Conservation (phyloP, 2,329 filamentous ascomycete genomes). For the Trichoderma sp. region DNA sequence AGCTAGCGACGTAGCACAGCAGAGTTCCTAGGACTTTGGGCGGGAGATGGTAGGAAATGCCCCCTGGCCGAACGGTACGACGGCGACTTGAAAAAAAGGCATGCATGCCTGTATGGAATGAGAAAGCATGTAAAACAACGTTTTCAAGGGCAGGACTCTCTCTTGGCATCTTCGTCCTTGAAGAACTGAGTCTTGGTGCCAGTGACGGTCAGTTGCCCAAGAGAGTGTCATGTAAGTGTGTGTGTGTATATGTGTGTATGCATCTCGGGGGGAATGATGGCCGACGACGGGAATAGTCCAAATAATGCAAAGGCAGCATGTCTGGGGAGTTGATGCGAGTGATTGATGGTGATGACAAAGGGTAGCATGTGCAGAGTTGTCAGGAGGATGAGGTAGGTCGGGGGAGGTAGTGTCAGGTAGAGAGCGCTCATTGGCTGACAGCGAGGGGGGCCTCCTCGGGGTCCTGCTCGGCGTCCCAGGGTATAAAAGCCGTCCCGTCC, state of each 20-base stretch:
- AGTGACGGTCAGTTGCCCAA: not conserved
- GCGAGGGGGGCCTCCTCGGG: constrained; percentile 11
- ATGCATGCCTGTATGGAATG: not conserved
- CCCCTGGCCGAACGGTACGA: not conserved
- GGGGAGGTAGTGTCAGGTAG: constrained; percentile 6
- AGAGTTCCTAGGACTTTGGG: constrained; percentile 4
- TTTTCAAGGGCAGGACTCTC: not conserved
- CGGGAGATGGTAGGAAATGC: not conserved
- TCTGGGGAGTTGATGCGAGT: not conserved
- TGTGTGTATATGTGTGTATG: not conserved
- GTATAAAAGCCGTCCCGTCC: constrained; percentile 16
- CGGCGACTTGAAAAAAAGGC: not conserved
- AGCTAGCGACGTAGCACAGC: not conserved
- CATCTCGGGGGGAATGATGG: not conserved
- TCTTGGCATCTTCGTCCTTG: not conserved
- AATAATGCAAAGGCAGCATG: not conserved
- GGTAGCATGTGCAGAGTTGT: constrained; percentile 9
- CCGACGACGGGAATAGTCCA: not conserved
- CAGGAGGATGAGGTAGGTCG: constrained; percentile 16
- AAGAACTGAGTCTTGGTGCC: not conserved
- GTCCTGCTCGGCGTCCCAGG: not conserved
- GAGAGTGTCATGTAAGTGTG: not conserved
- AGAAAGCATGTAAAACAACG: not conserved
- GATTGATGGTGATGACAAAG: not conserved
- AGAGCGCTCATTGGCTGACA: constrained; percentile 13